Evolutionary conservation across 2,329 filamentous ascomycete genomes (phyloP).

Genomic region (Phialemoniopsis sp.): DNA sequence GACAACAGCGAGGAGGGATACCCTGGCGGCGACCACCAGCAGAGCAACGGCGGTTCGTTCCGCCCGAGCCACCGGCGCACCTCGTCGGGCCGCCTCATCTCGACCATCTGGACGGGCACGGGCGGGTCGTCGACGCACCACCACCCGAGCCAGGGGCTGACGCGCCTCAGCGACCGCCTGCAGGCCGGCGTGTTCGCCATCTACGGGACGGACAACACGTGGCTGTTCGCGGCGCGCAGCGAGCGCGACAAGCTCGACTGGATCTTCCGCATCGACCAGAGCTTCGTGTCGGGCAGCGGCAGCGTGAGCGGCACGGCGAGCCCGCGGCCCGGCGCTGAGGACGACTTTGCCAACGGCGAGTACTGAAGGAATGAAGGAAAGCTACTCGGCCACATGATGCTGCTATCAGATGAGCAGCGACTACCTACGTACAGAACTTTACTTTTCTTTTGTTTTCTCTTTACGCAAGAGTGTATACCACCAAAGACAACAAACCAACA

Average conservation of each 20-base stretch:
- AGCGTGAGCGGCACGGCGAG: slow-evolving; percentile 35
- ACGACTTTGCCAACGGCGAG: too few relatives aligned
- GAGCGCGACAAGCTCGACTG: slow-evolving; percentile 95
- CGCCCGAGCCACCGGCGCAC: slow-evolving; percentile 44
- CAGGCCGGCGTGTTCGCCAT: slow-evolving; percentile 83
- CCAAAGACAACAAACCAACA: too few relatives aligned
- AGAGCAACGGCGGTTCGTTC: slow-evolving; percentile 21
- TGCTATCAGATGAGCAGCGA: too few relatives aligned
- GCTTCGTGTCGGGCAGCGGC: slow-evolving; percentile 47
- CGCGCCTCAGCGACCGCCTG: slow-evolving; percentile 52
- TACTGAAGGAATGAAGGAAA: too few relatives aligned
- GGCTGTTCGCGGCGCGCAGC: slow-evolving; percentile 84
- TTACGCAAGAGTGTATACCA: too few relatives aligned
- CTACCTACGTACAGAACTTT: too few relatives aligned
- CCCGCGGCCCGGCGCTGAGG: too few relatives aligned
- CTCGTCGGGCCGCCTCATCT: slow-evolving; percentile 47
- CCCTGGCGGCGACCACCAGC: slow-evolving; percentile 7
- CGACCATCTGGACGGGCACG: slow-evolving; percentile 49
- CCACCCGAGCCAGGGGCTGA: slow-evolving; percentile 22
- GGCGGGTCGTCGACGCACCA: slow-evolving; percentile 18
- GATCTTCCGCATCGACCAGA: slow-evolving; percentile 93
- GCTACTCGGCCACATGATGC: too few relatives aligned
- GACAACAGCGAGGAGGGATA: slow-evolving; percentile 11
- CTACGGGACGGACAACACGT: slow-evolving; percentile 92
- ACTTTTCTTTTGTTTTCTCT: too few relatives aligned